Base-by-base conservation (phyloP, 768 basidiomycete species). In the Amanita muscaria region DNA sequence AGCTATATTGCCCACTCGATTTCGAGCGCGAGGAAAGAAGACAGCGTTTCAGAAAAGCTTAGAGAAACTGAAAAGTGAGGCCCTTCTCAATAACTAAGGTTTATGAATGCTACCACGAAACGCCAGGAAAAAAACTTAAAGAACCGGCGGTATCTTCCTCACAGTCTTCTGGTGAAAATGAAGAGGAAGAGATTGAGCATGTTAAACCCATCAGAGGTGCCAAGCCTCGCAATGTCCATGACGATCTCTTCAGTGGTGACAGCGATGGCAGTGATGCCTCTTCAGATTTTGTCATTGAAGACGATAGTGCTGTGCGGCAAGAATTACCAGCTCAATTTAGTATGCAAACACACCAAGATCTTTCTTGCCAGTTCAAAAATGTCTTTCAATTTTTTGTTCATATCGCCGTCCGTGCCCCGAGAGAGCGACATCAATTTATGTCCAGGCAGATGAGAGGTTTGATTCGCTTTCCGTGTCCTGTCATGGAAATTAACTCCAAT, bases 361-460 rank as follows among this genome's bases (percentile, higher is more conserved):
- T 85, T 15, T 65, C 74, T 11, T 75, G 83, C 50, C 85, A 90
- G 49, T 89, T 90, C 74, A 91, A 90, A 64, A 80, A 84, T 30
- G 71, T 91, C 34, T 90, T 88, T 52, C 90, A 94, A 56, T 74
- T 91, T 22, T 86, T 91, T 51, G 85, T 91, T 10, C 80, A 91
- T 52, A 65, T 93, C 32, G 83, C 84, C 29, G 79, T 88, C 23
- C 75, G 67, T 24, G 68, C 75, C 4, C 59, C 67, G 14, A 60
- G 58, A 3, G 67, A 79, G 36, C 69, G 87, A 15, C 66, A 64
- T 37, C 53, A 61, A 5, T 81, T 78, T 53, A 76, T 85, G 74
- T 58, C 73, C 49, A 51, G 65, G 16, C 68, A 67, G 41, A 61
- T 79, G 46, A 66, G 71, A 61, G 68, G 83, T 80, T 46, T 45